A percentile compares a stretch with the other conserved stretches of the same genome.
Evolutionary conservation across 352 stramenopile species (phyloP).

Genomic region (Pythium folliculosum): DNA sequence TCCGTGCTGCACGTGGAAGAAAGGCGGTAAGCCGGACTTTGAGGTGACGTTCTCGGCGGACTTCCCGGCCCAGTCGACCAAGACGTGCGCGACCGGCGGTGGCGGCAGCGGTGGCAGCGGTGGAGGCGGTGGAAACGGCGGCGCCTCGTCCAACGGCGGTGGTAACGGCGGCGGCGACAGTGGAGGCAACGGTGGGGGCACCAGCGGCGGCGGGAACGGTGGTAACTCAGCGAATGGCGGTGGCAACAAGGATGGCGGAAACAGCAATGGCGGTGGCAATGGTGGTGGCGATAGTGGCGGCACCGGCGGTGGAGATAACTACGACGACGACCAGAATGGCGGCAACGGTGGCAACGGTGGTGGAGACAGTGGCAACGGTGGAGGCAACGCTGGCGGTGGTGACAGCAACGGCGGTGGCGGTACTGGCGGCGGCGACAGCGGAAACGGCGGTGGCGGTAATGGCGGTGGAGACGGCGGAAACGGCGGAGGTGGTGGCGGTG

Average conservation of each 20-base stretch:
- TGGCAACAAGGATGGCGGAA: neutral
- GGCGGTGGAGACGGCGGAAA: neutral
- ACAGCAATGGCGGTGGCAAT: neutral
- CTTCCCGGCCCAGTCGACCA: constrained; percentile 23
- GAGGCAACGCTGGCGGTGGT: neutral
- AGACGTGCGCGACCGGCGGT: constrained; percentile 15
- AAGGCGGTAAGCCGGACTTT: constrained; percentile 17
- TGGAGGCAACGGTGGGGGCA: neutral
- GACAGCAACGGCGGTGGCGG: neutral
- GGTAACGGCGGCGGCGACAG: neutral
- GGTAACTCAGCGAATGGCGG: neutral
- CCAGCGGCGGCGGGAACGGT: neutral
- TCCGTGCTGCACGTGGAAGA: constrained; percentile 25
- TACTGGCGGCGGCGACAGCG: too few species aligned
- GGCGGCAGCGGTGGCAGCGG: neutral
- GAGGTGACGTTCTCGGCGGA: constrained; percentile 17
- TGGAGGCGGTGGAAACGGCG: neutral
- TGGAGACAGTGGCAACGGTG: neutral
- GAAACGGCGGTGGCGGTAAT: neutral
- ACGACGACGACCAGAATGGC: too few species aligned
- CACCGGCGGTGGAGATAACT: neutral
- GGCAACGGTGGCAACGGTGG: neutral
- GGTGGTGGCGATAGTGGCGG: neutral
- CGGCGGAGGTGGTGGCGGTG: neutral
- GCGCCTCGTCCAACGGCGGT: neutral